A percentile compares a stretch with the other conserved stretches of the same genome.
Evolutionary conservation across 2,329 filamentous ascomycete genomes (phyloP).

Genomic region (Nigrospora osmanthi): DNA sequence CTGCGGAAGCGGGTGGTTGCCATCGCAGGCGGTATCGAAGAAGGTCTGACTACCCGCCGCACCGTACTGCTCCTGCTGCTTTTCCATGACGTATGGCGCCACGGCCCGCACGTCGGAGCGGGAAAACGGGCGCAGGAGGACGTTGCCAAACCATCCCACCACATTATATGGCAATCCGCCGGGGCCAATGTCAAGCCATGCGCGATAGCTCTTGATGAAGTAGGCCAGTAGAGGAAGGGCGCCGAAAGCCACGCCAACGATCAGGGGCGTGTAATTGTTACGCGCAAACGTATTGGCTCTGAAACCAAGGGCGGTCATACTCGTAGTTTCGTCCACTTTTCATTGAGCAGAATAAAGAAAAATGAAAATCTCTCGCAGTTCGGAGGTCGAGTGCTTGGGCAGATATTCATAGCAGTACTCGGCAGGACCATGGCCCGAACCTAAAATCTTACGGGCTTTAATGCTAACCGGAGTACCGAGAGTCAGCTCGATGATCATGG

Average conservation of each 20-base stretch:
- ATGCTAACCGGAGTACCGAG: no score
- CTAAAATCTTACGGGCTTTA: no score
- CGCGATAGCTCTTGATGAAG: conserved; percentile 24
- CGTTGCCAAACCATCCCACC: conserved; percentile 30
- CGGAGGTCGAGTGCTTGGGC: no score
- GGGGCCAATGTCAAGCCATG: conserved; percentile 31
- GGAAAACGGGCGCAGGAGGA: conserved; percentile 21
- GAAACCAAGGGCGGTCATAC: no score
- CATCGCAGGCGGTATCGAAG: conserved; percentile 3
- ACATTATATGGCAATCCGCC: conserved; percentile 35
- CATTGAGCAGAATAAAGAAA: no score
- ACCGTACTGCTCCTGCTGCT: conserved; percentile 14
- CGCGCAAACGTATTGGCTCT: no score
- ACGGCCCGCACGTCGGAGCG: conserved; percentile 23
- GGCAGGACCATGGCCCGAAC: no score
- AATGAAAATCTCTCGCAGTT: no score
- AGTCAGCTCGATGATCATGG: no score
- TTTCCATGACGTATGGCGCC: conserved; percentile 12
- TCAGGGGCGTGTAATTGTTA: no score
- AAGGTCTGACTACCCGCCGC: conserved; percentile 14
- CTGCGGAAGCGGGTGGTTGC: background rate
- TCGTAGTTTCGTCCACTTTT: no score
- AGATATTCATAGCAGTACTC: no score
- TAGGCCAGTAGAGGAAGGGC: conserved; percentile 11
- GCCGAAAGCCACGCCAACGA: background rate